Evolutionary conservation across 331 rosid genomes (phyloP), one percentile per base, ranked within the genome.

Genomic region (Malus hybrid): DNA sequence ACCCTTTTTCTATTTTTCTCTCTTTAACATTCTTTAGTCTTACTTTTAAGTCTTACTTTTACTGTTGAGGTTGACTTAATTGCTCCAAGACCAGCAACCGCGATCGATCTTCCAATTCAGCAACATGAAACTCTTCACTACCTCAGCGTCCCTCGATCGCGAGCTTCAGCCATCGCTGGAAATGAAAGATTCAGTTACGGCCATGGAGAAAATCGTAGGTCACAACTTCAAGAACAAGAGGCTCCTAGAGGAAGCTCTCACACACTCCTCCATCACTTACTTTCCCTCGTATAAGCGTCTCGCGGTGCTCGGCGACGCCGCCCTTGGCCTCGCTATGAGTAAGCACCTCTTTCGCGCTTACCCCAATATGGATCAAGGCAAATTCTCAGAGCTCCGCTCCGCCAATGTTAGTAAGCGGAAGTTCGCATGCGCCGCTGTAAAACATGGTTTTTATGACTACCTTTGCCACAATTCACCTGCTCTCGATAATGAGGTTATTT

Each of bases 181-280:
- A 10, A 82, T 86, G 87, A 84, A 81, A 48, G 14, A 4, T 1
- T 3, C 70, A 0, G 69, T 85, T 3, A 0, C 4, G 10, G 80
- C 70, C 1, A 85, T 82, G 14, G 93, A 93, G 76, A 30, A 18
- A 0, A 83, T 83, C 12, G 6, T 88, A 19, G 22, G 67, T 0
- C 81, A 93, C 82, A 20, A 22, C 0, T 93, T 93, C 75, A 56
- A 20, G 36, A 56, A 86, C 80, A 79, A 75, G 86, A 82, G 64
- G 73, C 92, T 93, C 52, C 75, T 93, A 5, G 90, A 88, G 71
- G 85, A 91, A 22, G 97, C 97, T 0, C 83, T 93, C 3, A 93
- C 97, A 6, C 98, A 93, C 77, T 32, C 88, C 9, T 93, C 98
- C 0, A 80, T 29, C 72, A 0, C 75, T 0, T 71, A 63, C 1